Evolutionary conservation across 2,329 filamentous ascomycete genomes (phyloP), one percentile per base, ranked within the genome.

Genomic region (Cladophialophora chaetospira): DNA sequence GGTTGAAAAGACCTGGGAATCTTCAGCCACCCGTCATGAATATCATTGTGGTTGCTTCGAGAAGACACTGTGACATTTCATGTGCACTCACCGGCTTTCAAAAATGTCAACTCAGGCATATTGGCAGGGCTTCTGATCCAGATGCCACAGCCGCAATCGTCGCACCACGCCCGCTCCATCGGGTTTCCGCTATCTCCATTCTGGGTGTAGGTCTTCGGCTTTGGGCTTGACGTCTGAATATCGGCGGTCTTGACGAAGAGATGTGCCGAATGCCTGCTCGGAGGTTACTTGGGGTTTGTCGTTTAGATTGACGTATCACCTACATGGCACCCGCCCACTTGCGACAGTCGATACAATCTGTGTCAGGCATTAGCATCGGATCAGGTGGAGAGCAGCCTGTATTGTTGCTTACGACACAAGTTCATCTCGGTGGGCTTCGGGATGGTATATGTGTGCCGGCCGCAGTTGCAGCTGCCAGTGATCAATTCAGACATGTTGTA

Each of bases 311-410:
- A n/a, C n/a, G n/a, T n/a, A n/a, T 33, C 29, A 33, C 13, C 13
- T 44, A 55, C 52, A 55, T 55, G 3, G 52, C 26, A 19, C 52
- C 52, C 4, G 52, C 52, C 52, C 52, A 55, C 40, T 55, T 55
- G 42, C 52, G 52, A 38, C 52, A 55, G 36, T 47, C 42, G 17
- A 26, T 55, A 31, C 52, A 48, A 48, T 55, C 52, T 55, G 29
- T 19, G 31, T 21, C 44, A 25, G 42, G 29, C 13, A 8, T 33
- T 6, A 33, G 8, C 13, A 13, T 33, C 8, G 6, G 8, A 33
- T 33, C 29, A 33, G 29, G 13, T 33, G 29, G 29, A 8, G 29
- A 33, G 13, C n/a, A 11, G 13, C 3, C 5, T n/a, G 11, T 17
- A n/a, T 53, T 40, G 35, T n/a, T n/a, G 33, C 52, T 10, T 36